phyloP scores from a whole-genome alignment of 2,329 filamentous ascomycete genomes.

The Mariannaea sp. region DNA sequence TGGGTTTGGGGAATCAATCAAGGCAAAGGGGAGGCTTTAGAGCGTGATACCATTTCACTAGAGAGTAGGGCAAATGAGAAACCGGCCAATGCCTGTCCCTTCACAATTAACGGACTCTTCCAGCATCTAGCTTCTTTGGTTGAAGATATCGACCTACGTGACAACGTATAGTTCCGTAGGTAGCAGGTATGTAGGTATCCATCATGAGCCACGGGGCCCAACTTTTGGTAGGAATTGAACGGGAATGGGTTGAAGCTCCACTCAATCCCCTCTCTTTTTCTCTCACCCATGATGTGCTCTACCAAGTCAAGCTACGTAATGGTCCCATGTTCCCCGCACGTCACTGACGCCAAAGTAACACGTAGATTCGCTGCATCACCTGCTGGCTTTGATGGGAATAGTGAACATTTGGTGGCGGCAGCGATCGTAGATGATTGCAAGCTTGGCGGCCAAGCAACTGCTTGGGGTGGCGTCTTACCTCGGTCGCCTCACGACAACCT shows the following conservation, averaged over 20 bases:
- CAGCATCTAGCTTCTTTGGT: too few species aligned
- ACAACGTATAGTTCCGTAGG: too few species aligned
- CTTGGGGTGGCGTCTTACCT: not conserved
- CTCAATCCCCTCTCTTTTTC: not conserved
- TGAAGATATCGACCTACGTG: too few species aligned
- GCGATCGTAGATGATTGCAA: not conserved
- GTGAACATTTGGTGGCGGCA: not conserved
- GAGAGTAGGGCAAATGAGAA: slow-evolving; percentile 19
- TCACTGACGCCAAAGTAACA: slow-evolving; percentile 2
- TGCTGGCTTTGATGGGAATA: not conserved
- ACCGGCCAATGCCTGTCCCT: slow-evolving; percentile 2
- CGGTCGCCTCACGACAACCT: not conserved
- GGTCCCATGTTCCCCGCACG: slow-evolving; percentile 17
- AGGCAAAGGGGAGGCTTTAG: slow-evolving; percentile 27
- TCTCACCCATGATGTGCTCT: too few species aligned
- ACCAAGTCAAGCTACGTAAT: slow-evolving; percentile 11
- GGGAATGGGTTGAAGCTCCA: slow-evolving; percentile 17
- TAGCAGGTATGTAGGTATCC: too few species aligned
- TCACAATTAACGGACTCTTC: not conserved
- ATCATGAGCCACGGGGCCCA: too few species aligned
- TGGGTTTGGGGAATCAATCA: slow-evolving; percentile 16
- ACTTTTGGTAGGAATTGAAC: too few species aligned
- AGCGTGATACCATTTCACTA: slow-evolving; percentile 38
- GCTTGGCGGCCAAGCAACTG: not conserved
- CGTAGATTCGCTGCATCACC: not conserved